A percentile compares a stretch with the other conserved stretches of the same genome.
phyloP scores from a whole-genome alignment of 176 grass and related monocot species.

The Aegilops speltoides region DNA sequence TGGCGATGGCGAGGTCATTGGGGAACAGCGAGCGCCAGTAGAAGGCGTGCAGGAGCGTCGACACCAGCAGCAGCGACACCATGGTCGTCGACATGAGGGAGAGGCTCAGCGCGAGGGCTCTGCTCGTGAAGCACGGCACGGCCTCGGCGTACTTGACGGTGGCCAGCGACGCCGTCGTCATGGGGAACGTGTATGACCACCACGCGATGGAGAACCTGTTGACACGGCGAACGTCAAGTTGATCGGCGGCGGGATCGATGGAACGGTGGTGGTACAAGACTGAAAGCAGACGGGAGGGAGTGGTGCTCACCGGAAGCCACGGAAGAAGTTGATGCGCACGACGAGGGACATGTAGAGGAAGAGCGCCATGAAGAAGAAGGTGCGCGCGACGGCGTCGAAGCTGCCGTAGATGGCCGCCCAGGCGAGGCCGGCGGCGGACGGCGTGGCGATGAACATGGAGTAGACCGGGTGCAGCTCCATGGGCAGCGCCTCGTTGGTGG shows the following conservation, averaged over 20 bases:
- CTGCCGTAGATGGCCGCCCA: slow-evolving; percentile 81
- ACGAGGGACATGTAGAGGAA: slow-evolving; percentile 88
- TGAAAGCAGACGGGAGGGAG: too few relatives aligned
- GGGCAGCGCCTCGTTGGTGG: slow-evolving; percentile 91
- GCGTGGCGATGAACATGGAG: slow-evolving; percentile 99
- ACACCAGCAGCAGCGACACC: slow-evolving; percentile 85
- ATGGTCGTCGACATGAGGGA: slow-evolving; percentile 91
- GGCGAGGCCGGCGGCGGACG: slow-evolving; percentile 87
- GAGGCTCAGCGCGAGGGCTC: slow-evolving; percentile 69
- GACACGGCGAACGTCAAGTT: too few relatives aligned
- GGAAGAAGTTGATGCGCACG: slow-evolving; percentile 98
- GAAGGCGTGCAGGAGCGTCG: slow-evolving; percentile 84
- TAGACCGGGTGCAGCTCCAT: slow-evolving; percentile 98
- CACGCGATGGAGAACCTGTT: slow-evolving; percentile 90
- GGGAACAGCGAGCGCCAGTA: slow-evolving; percentile 90
- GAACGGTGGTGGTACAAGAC: too few relatives aligned
- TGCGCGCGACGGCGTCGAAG: slow-evolving; percentile 79
- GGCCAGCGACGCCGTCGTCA: slow-evolving; percentile 92
- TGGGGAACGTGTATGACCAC: slow-evolving; percentile 99
- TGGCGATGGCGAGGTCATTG: slow-evolving; percentile 97
- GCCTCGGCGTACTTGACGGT: slow-evolving; percentile 88
- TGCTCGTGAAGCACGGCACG: slow-evolving; percentile 82
- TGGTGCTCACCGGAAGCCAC: slow-evolving; percentile 68
- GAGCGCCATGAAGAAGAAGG: slow-evolving; percentile 93
- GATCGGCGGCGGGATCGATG: neutral